phyloP scores from a whole-genome alignment of 2,329 filamentous ascomycete species.

The Fusarium equiseti region DNA sequence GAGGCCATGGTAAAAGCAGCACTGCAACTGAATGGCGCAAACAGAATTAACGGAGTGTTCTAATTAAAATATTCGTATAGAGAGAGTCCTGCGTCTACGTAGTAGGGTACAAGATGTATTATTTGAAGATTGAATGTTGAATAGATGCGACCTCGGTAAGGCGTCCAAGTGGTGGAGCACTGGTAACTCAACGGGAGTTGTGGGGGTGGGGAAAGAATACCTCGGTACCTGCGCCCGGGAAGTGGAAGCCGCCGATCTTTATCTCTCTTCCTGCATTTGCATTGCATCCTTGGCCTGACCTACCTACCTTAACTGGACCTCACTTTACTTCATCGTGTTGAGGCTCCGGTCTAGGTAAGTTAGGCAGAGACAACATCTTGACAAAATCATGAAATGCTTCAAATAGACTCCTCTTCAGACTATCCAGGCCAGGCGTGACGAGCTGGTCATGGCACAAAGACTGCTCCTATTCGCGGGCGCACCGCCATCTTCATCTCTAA shows the following conservation, averaged over 20 bases:
- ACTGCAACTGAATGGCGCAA: background rate
- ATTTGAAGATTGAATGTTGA: conserved; percentile 1
- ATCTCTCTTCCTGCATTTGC: conserved; percentile 13
- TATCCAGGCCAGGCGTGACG: background rate
- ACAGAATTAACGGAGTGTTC: too few species aligned
- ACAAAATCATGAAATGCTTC: conserved; percentile 4
- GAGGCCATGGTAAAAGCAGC: conserved; percentile 40
- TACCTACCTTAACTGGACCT: conserved; percentile 1
- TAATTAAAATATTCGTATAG: background rate
- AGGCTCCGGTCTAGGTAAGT: background rate
- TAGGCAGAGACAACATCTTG: background rate
- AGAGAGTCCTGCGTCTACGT: background rate
- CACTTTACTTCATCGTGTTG: background rate
- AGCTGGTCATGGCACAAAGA: conserved; percentile 42
- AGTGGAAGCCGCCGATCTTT: conserved; percentile 2
- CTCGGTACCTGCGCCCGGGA: conserved; percentile 42
- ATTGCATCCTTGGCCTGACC: conserved; percentile 1
- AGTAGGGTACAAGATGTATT: background rate
- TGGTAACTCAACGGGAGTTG: conserved; percentile 15
- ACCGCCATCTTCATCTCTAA: conserved; percentile 49
- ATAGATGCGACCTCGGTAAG: conserved; percentile 36
- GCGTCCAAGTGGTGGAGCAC: conserved; percentile 2
- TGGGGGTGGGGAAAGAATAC: conserved; percentile 35
- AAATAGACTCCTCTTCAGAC: background rate
- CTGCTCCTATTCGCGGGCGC: conserved; percentile 57